Evolutionary conservation across 2,329 filamentous ascomycete species (phyloP).

Genomic region (Diplodia mutila): DNA sequence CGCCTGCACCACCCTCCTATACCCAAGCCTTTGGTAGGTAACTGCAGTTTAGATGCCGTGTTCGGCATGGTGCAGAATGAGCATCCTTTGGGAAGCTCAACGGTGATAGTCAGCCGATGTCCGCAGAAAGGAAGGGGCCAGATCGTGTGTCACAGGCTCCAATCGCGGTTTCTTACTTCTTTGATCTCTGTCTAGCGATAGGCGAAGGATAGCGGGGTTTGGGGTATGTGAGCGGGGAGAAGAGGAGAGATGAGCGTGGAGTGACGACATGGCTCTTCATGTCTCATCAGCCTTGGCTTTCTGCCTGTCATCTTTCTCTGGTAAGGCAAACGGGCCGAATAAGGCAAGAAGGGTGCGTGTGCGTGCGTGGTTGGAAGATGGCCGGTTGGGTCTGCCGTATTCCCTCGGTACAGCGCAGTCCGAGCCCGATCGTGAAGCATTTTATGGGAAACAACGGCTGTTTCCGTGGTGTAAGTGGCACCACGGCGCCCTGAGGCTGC

Average conservation of each 20-base stretch:
- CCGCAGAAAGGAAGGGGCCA: neutral
- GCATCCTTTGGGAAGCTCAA: neutral
- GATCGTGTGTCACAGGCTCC: neutral
- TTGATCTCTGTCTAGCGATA: neutral
- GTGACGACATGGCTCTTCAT: neutral
- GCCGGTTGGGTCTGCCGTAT: neutral
- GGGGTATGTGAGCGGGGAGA: neutral
- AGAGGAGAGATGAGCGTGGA: neutral
- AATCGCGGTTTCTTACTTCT: neutral
- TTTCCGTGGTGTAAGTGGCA: neutral
- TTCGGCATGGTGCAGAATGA: slow-evolving; percentile 1
- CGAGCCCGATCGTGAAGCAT: neutral
- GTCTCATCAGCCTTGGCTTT: neutral
- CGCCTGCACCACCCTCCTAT: neutral
- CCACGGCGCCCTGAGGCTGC: slow-evolving; percentile 7
- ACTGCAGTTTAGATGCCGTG: neutral
- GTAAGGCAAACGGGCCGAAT: neutral
- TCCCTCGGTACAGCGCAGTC: neutral
- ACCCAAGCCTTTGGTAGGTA: neutral
- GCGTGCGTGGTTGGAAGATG: no score
- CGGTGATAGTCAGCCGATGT: neutral
- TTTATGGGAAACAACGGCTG: neutral
- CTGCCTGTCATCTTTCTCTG: neutral
- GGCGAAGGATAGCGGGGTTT: neutral
- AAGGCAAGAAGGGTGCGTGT: neutral